Percentiles rank a stretch among this genome's conserved stretches.
These are phyloP conservation scores for Candida pini DNA, from an alignment of 805 yeast species.

Conservation along the genomic window DNA sequence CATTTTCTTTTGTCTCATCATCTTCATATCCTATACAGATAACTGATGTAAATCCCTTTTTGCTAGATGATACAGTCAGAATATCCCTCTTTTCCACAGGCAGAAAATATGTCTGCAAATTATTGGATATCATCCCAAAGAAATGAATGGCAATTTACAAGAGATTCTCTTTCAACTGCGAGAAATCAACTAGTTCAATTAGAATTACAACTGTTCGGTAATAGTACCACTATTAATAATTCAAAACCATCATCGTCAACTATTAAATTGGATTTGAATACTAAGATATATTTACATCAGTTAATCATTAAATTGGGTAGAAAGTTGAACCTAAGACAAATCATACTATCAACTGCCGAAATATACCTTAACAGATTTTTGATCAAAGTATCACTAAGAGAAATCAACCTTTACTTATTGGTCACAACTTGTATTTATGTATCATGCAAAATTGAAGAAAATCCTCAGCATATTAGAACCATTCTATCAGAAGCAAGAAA, in stretches of 20 bases:
- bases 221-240: conserved; percentile 4
- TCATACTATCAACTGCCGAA: conserved; percentile 85
- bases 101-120: conserved; percentile 65
- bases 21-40: no score
- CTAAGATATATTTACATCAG: conserved; percentile 76
- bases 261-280: conserved; percentile 48
- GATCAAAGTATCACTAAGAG: conserved; percentile 65
- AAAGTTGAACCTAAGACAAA: conserved; percentile 69
- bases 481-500: conserved; percentile 80
- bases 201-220: conserved; percentile 15
- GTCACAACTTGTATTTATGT: conserved; percentile 83
- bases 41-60: no score
- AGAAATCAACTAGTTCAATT: conserved; percentile 14
- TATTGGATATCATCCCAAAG: conserved; percentile 87
- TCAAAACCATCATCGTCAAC: no score
- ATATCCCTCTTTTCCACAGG: no score
- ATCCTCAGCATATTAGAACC: conserved; percentile 88
- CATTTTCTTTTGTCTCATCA: no score
- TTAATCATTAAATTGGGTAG: conserved; percentile 73
- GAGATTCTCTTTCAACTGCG: conserved; percentile 43
- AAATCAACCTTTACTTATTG: conserved; percentile 73
- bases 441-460: conserved; percentile 92
- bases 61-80: no score
- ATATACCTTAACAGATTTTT: conserved; percentile 76
- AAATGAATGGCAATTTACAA: conserved; percentile 71